phyloP scores from a whole-genome alignment of 345 rosid species.

The thale cress (Arabidopsis thaliana) region DNA sequence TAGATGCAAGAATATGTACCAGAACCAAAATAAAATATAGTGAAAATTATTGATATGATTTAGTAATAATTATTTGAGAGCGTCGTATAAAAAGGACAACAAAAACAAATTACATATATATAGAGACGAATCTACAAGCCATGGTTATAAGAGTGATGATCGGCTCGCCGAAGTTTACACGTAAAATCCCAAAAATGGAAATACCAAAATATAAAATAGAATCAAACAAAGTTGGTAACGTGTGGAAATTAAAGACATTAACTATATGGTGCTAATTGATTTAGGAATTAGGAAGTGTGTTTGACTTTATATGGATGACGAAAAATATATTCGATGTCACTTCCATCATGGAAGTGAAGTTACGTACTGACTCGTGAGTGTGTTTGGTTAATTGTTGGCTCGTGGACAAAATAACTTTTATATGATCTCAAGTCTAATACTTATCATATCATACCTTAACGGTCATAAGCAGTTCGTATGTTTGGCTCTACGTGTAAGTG shows the following conservation, averaged over 20 bases:
- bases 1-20: too few species aligned
- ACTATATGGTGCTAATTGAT: conserved; percentile 10
- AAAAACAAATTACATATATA: neutral
- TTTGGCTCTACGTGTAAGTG: neutral
- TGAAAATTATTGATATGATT: too few species aligned
- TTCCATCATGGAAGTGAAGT: conserved; percentile 1
- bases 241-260: conserved; percentile 17
- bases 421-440: conserved; percentile 5
- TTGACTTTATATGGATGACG: conserved; percentile 6
- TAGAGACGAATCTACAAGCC: conserved; percentile 1
- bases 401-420: conserved; percentile 17
- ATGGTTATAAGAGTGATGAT: conserved; percentile 5
- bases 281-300: conserved; percentile 30
- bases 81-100: neutral
- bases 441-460: conserved; percentile 22
- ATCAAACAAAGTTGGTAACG: conserved; percentile 27
- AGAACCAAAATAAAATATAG: too few species aligned
- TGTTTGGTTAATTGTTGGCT: conserved; percentile 28
- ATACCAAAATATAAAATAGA: neutral
- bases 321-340: conserved; percentile 12
- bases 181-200: conserved; percentile 35
- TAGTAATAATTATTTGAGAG: neutral
- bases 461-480: conserved; percentile 9
- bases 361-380: conserved; percentile 16
- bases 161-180: conserved; percentile 10